Percentiles rank a stretch among this genome's conserved stretches.
These are phyloP conservation scores for Aspergillus spinulosporus DNA, from an alignment of 2,329 filamentous ascomycete genomes.

Conservation along the genomic window DNA sequence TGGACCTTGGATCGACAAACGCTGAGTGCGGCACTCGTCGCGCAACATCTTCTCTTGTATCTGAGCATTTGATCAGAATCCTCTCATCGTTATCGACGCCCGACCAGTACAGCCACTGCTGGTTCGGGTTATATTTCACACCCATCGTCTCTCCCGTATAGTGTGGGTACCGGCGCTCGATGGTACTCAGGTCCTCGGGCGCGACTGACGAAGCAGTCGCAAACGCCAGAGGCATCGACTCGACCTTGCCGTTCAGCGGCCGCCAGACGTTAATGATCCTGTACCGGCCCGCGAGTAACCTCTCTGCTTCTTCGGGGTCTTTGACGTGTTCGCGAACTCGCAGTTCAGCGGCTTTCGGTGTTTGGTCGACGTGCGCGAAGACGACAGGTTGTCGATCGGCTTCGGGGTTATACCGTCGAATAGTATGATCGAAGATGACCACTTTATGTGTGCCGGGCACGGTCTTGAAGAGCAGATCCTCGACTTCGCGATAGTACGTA, in stretches of 20 bases:
- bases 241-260: conserved; percentile 60
- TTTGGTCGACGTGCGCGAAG: conserved; percentile 82
- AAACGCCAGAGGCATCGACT: conserved; percentile 58
- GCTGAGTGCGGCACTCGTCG: conserved; percentile 67
- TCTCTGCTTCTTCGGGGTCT: conserved; percentile 61
- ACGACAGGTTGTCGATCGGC: conserved; percentile 69
- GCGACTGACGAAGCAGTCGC: conserved; percentile 47
- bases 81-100: conserved; percentile 73
- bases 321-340: conserved; percentile 69
- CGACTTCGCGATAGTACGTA: conserved; percentile 83
- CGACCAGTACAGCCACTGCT: conserved; percentile 78
- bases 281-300: conserved; percentile 63
- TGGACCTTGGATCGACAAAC: conserved; percentile 73
- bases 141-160: conserved; percentile 73
- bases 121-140: conserved; percentile 60
- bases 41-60: conserved; percentile 51
- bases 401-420: conserved; percentile 64
- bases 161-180: conserved; percentile 72
- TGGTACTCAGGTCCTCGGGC: conserved; percentile 61
- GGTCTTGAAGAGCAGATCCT: conserved; percentile 65
- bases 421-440: conserved; percentile 83
- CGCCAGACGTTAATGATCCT: conserved; percentile 89
- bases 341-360: conserved; percentile 61
- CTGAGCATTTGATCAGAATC: conserved; percentile 76
- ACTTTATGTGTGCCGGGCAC: conserved; percentile 67